Base-by-base conservation (phyloP, 768 basidiomycete species). In the Russula vinacea region DNA sequence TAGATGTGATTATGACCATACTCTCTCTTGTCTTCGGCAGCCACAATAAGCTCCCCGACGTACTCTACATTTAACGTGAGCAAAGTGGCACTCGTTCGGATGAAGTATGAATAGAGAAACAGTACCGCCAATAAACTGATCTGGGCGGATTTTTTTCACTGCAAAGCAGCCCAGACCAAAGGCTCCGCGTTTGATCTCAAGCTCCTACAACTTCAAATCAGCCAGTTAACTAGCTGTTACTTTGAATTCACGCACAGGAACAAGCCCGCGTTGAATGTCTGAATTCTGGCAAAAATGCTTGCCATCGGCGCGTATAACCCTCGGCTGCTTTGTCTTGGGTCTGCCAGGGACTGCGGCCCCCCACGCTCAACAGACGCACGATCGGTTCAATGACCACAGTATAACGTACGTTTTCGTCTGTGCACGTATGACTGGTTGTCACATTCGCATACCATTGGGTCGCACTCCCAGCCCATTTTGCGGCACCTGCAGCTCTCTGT, bases 361-460 rank as follows among this genome's bases (percentile, higher is more conserved):
- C 0, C 52, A 40, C 52, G 26, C 42, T 56, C 22, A 60, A 33
- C 29, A 47, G 2, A 22, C n/a, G 22, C 51, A 22, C 17, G 4
- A 57, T 17, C 11, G 2, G 1, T 1, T 17, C 42, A 40, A 11
- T 4, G n/a, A 16, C 9, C 32, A 29, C 22, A 44, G 24, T 42
- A 5, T 14, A 19, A 61, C 59, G 19, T 42, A 65, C 64, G 0
- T 44, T n/a, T 42, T 16, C 2, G 2, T 22, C 13, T 24, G 0
- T 1, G 13, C 9, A 26, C 17, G 24, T 9, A 32, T 84, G 71
- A 79, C 59, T 80, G 76, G 65, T 77, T 74, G 70, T 87, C 87
- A 14, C 75, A 75, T 13, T 68, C 7, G 65, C 89, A 91, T 10
- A 88, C 62, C 40, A 84, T 83, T 3, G 87, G 86, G 71, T 89